phyloP scores from a whole-genome alignment of 2,329 filamentous ascomycete genomes.

The Leptographium radiaticola region DNA sequence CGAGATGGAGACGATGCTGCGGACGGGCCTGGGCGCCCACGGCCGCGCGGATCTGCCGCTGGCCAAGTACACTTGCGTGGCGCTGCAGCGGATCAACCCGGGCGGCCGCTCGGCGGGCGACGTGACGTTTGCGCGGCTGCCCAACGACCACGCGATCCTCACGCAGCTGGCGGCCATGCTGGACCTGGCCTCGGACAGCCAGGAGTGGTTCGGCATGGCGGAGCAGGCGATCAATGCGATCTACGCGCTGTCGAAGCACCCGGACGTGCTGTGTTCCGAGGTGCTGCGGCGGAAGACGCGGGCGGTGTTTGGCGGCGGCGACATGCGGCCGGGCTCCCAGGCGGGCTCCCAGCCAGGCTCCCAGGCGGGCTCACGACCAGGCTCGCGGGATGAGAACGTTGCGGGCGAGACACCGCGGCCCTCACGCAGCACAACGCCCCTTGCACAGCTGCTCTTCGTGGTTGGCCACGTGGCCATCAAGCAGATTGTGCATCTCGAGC shows the following conservation, averaged over 20 bases:
- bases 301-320: constrained; percentile 48
- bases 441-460: constrained; percentile 88
- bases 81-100: constrained; percentile 80
- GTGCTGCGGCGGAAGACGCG: constrained; percentile 79
- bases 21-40: constrained; percentile 71
- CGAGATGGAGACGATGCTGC: constrained; percentile 88
- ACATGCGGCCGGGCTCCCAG: constrained; percentile 19
- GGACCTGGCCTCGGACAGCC: constrained; percentile 75
- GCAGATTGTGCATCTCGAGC: constrained; percentile 93
- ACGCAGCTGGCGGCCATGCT: constrained; percentile 69
- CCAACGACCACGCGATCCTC: constrained; percentile 86
- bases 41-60: constrained; percentile 75
- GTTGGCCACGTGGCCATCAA: constrained; percentile 97
- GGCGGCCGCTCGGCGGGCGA: constrained; percentile 56
- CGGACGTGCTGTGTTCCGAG: constrained; percentile 84
- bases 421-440: constrained; percentile 35
- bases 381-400: constrained; percentile 27
- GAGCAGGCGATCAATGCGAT: constrained; percentile 95
- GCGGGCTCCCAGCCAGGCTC: constrained; percentile 16
- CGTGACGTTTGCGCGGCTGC: constrained; percentile 59
- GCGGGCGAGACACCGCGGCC: not conserved
- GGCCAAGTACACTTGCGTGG: constrained; percentile 91
- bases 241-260: constrained; percentile 86
- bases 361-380: constrained; percentile 34
- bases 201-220: constrained; percentile 92